These are phyloP conservation scores for Fusarium sp. DNA, from an alignment of 2,329 filamentous ascomycete genomes.

Conservation along the genomic window DNA sequence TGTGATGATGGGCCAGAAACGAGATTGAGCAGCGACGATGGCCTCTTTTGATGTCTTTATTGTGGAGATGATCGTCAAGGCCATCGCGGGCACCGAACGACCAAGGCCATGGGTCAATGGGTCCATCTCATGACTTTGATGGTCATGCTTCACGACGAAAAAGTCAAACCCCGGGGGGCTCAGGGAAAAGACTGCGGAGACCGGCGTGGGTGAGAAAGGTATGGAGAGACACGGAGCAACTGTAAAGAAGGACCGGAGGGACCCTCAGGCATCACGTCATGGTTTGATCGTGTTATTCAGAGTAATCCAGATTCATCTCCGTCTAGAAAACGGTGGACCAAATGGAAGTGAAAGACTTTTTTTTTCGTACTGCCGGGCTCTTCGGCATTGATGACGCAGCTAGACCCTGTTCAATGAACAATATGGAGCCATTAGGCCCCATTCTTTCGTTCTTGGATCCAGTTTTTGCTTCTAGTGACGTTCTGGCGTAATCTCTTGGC, in stretches of 20 bases:
- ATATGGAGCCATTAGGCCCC: conserved; percentile 19
- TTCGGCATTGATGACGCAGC: conserved; percentile 38
- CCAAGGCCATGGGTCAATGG: conserved; percentile 22
- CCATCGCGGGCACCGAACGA: conserved; percentile 37
- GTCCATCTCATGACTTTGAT: conserved; percentile 40
- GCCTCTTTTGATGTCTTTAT: conserved; percentile 40
- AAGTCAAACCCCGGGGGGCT: conserved; percentile 35
- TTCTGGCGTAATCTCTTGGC: conserved; percentile 41
- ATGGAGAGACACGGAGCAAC: conserved; percentile 35
- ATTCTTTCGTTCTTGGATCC: conserved; percentile 28
- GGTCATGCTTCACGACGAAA: conserved; percentile 35
- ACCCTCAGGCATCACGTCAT: conserved; percentile 34
- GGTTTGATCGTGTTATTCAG: conserved; percentile 19
- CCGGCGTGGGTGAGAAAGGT: conserved; percentile 37
- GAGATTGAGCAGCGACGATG: conserved; percentile 30
- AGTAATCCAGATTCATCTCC: conserved; percentile 41
- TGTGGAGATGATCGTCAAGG: conserved; percentile 36
- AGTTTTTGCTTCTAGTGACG: conserved; percentile 34
- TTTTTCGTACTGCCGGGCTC: conserved; percentile 21
- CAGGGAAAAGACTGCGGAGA: conserved; percentile 37
- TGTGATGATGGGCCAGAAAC: conserved; percentile 9
- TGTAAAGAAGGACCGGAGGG: conserved; percentile 33
- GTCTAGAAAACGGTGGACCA: conserved; percentile 37
- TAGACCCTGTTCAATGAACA: conserved; percentile 19
- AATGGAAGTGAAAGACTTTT: conserved; percentile 3